Evolutionary conservation across 2,329 filamentous ascomycete genomes (phyloP).

Genomic region (Gliomastix tumulicola): DNA sequence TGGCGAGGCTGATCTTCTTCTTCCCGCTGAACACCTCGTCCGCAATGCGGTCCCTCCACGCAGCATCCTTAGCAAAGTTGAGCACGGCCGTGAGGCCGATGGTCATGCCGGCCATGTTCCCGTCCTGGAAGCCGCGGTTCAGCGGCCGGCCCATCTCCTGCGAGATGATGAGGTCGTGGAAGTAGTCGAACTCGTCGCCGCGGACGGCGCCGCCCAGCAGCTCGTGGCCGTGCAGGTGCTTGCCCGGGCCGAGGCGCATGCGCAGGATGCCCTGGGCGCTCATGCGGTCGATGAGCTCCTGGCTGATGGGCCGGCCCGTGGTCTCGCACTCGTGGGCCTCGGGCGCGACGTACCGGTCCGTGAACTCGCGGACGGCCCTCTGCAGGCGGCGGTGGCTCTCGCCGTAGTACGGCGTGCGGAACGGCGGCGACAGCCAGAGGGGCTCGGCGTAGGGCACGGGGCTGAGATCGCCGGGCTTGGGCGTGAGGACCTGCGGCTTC

Average conservation of each 20-base stretch:
- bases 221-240: conserved; percentile 66
- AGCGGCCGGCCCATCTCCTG: conserved; percentile 69
- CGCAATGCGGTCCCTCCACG: conserved; percentile 59
- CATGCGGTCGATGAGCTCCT: conserved; percentile 73
- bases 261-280: conserved; percentile 66
- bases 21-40: conserved; percentile 69
- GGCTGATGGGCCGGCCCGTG: conserved; percentile 63
- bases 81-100: conserved; percentile 75
- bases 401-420: conserved; percentile 74
- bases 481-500: conserved; percentile 64
- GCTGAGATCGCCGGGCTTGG: conserved; percentile 64
- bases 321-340: conserved; percentile 72
- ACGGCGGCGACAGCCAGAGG: conserved; percentile 70
- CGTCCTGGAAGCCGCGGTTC: conserved; percentile 77
- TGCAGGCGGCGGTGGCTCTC: conserved; percentile 65
- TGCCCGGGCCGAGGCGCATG: conserved; percentile 78
- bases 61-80: conserved; percentile 66
- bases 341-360: conserved; percentile 62
- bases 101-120: conserved; percentile 80
- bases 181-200: conserved; percentile 79
- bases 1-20: conserved; percentile 85
- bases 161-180: conserved; percentile 70
- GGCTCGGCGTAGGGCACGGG: conserved; percentile 79
- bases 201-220: conserved; percentile 64
- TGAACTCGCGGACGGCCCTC: conserved; percentile 65